Evolutionary conservation across 805 yeast genomes (phyloP).

Genomic region (Myxozyma melibiosi): DNA sequence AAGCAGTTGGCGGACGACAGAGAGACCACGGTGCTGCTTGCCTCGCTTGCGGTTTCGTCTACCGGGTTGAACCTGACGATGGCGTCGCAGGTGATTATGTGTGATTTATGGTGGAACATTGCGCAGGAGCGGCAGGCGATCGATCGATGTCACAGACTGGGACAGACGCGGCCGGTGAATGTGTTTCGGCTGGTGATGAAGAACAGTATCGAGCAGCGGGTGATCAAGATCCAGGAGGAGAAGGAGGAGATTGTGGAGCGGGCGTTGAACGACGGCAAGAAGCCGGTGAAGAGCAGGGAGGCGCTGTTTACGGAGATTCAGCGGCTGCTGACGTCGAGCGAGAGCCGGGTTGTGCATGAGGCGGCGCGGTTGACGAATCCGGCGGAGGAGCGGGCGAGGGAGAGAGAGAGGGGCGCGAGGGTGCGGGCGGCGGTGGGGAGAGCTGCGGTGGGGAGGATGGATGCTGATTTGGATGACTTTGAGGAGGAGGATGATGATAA

Average conservation of each 20-base stretch:
- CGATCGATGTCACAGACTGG: conserved; percentile 93
- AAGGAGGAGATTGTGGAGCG: conserved; percentile 78
- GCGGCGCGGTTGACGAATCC: conserved; percentile 15
- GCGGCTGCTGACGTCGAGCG: conserved; percentile 14
- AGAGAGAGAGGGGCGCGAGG: not conserved
- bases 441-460: not conserved
- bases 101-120: conserved; percentile 99
- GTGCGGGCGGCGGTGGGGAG: not conserved
- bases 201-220: conserved; percentile 87
- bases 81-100: conserved; percentile 87
- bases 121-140: conserved; percentile 96
- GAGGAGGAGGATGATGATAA: conserved; percentile 8
- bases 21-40: conserved; percentile 58
- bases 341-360: not conserved
- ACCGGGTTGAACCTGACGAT: conserved; percentile 93
- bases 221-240: conserved; percentile 72
- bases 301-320: conserved; percentile 28
- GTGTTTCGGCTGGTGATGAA: conserved; percentile 71
- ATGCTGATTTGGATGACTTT: not conserved
- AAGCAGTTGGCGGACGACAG: conserved; percentile 63
- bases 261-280: conserved; percentile 68
- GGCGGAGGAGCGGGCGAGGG: not conserved
- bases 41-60: conserved; percentile 90
- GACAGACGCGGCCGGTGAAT: conserved; percentile 76
- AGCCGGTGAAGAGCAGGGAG: conserved; percentile 18